Evolutionary conservation across 441 rosid species (phyloP).

Genomic region (Erysimum cheiri): DNA sequence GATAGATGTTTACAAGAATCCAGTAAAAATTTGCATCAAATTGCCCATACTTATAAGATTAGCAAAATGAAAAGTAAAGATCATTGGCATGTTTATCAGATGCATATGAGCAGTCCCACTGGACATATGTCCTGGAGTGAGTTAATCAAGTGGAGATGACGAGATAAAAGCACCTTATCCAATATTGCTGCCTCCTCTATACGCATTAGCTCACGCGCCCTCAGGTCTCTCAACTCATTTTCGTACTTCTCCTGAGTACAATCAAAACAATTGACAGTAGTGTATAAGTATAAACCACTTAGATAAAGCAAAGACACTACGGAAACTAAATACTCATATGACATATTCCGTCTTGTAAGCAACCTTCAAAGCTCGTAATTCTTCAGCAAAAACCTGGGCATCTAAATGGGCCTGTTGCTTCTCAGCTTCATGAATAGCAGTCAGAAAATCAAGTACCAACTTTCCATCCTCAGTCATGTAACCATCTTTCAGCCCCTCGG

Average conservation of each 20-base stretch:
- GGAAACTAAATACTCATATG: constrained; percentile 5
- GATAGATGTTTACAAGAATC: constrained; percentile 12
- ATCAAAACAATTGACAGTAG: constrained; percentile 25
- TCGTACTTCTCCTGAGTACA: constrained; percentile 81
- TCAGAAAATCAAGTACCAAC: constrained; percentile 77
- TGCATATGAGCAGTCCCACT: constrained; percentile 15
- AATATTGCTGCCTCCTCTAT: constrained; percentile 94
- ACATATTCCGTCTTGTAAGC: constrained; percentile 27
- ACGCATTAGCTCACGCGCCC: constrained; percentile 93
- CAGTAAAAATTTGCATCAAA: constrained; percentile 12
- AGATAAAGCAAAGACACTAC: background rate
- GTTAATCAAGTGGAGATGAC: constrained; percentile 22
- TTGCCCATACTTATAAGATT: background rate
- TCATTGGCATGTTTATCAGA: constrained; percentile 26
- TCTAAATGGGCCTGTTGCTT: constrained; percentile 87
- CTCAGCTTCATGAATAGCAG: constrained; percentile 93
- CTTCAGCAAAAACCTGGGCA: constrained; percentile 76
- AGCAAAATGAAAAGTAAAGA: constrained; percentile 22
- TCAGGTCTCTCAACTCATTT: constrained; percentile 85
- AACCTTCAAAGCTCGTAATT: constrained; percentile 80
- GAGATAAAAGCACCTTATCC: constrained; percentile 73
- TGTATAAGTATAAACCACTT: constrained; percentile 17
- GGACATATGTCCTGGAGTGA: constrained; percentile 22
- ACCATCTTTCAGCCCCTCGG: constrained; percentile 62
- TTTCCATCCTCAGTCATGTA: constrained; percentile 71